Evolutionary conservation across 2,329 filamentous ascomycete species (phyloP), one percentile per base, ranked within the genome.

Genomic region (Paraphoma sp.): DNA sequence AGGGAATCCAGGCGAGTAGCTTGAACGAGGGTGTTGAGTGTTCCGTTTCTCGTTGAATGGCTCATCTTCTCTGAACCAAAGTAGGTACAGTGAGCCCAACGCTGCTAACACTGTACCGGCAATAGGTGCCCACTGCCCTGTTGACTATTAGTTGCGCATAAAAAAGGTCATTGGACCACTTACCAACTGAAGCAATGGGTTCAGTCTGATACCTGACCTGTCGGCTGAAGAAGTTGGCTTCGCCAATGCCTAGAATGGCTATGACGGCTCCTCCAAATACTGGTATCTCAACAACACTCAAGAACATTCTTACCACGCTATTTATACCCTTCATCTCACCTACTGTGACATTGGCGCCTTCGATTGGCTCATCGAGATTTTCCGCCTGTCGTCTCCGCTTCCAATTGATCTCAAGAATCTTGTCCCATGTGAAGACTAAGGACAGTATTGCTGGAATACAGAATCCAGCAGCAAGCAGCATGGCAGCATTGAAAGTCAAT

Each of bases 381-480:
- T 73, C 63, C 1, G 58, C 54, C 29, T 78, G 77, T 40, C 79
- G 81, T 0, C 76, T 73, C 41, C 72, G 77, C 59, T 80, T 84
- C 84, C 85, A 87, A 56, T 88, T 88, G 48, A 83, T 81, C 57
- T 88, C 82, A 1, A 88, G 71, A 4, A 90, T 88, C 64, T 87
- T 88, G 59, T 86, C 84, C 83, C 84, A 86, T 74, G 86, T 89
- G 0, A 83, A 86, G 0, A 86, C 77, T 8, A 89, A 73, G 8
- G 85, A 87, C 0, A 90, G 73, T 9, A 89, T 82, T 33, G 29
- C 85, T 0, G 87, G 86, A 2, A 90, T 83, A 55, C 86, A 89
- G 57, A 86, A 89, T 1, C 84, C 88, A 1, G 87, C 86, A 0
- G 86, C 82, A 1, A 90, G 76, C 2, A 90, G 80, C 8, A 84